Evolutionary conservation across 208 protist genomes (phyloP).

Genomic region (Trypanosoma avium): DNA sequence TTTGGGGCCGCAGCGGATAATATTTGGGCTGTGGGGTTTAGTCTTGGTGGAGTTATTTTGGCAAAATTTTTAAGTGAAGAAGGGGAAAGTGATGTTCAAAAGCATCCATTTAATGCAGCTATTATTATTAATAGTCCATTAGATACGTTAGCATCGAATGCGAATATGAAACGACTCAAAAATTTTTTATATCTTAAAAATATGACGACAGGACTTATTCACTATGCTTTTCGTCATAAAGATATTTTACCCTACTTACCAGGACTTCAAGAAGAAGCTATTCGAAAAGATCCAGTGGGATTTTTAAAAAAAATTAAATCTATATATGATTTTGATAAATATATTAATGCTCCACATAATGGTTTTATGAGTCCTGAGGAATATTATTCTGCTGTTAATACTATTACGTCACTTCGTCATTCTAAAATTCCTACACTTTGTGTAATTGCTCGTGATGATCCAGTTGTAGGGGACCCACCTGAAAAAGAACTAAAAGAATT

Average conservation of each 20-base stretch:
- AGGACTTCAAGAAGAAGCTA: conserved; percentile 26
- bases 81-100: conserved; percentile 2
- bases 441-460: conserved; percentile 59
- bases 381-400: conserved; percentile 63
- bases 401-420: conserved; percentile 44
- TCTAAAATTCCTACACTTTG: conserved; percentile 60
- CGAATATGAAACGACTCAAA: conserved; percentile 23
- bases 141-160: conserved; percentile 45
- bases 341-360: conserved; percentile 61
- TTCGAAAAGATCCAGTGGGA: conserved; percentile 1
- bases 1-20: conserved; percentile 30
- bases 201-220: conserved; percentile 44
- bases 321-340: conserved; percentile 54
- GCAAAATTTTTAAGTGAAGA: conserved; percentile 65
- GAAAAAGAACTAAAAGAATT: conserved; percentile 29
- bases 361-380: conserved; percentile 48
- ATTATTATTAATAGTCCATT: conserved; percentile 59
- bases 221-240: conserved; percentile 47
- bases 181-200: conserved; percentile 55
- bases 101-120: conserved; percentile 40
- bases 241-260: conserved; percentile 44
- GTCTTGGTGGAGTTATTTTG: conserved; percentile 71
- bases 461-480: conserved; percentile 41
- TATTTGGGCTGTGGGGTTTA: conserved; percentile 64
- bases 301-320: conserved; percentile 42